Percentiles rank a stretch among this genome's conserved stretches.
Conservation (phyloP, 371 early-diverging fungal species). For the Mortierella sp. region DNA sequence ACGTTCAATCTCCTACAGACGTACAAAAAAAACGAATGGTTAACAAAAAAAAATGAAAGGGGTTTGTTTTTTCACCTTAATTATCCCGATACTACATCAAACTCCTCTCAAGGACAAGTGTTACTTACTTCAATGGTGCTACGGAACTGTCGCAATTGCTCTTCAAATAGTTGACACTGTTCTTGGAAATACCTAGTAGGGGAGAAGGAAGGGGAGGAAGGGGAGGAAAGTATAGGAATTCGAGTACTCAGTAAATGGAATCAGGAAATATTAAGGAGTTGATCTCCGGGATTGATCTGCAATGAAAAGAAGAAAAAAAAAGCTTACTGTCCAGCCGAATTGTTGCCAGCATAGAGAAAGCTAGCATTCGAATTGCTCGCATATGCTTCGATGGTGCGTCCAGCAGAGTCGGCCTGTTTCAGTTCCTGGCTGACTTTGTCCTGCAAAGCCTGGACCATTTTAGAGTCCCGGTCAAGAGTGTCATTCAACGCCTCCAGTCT, state of each 20-base stretch:
- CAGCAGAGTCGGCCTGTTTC: conserved; percentile 48
- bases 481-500: conserved; percentile 36
- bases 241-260: too few relatives aligned
- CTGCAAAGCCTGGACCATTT: conserved; percentile 35
- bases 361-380: conserved; percentile 37
- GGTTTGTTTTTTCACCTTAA: background rate
- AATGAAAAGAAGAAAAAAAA: too few relatives aligned
- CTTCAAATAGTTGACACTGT: conserved; percentile 34
- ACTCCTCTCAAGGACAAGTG: too few relatives aligned
- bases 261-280: too few relatives aligned
- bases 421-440: conserved; percentile 37
- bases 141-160: conserved; percentile 42
- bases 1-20: conserved; percentile 41
- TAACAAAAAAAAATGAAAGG: background rate
- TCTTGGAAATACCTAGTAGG: conserved; percentile 46
- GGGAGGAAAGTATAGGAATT: too few relatives aligned
- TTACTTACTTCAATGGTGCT: conserved; percentile 37
- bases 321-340: conserved; percentile 41
- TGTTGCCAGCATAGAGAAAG: conserved; percentile 45
- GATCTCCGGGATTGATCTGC: too few relatives aligned
- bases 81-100: too few relatives aligned
- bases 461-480: conserved; percentile 41
- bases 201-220: too few relatives aligned
- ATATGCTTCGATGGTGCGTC: conserved; percentile 46
- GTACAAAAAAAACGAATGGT: background rate